Conservation (phyloP, 192 early-diverging fungal species). For the Coemansia sp. region DNA sequence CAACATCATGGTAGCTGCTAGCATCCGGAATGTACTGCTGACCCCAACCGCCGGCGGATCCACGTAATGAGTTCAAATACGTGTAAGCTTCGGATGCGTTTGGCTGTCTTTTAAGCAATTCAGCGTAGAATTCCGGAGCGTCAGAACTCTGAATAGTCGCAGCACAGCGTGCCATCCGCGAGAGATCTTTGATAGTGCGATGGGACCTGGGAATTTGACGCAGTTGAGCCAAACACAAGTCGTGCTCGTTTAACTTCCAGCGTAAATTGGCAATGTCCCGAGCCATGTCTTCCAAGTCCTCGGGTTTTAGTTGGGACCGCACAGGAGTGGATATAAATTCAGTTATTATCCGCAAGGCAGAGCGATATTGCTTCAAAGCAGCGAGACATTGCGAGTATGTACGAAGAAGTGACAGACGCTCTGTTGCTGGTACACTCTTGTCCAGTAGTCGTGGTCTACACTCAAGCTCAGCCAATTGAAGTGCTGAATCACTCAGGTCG, state of each 20-base stretch:
- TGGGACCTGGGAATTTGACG: slow-evolving; percentile 44
- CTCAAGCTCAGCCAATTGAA: slow-evolving; percentile 44
- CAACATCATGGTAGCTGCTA: slow-evolving; percentile 27
- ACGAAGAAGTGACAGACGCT: slow-evolving; percentile 26
- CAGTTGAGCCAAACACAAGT: slow-evolving; percentile 50
- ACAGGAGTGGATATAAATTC: slow-evolving; percentile 27
- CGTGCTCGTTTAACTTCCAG: slow-evolving; percentile 38
- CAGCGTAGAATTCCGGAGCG: slow-evolving; percentile 24
- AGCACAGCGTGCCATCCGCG: slow-evolving; percentile 44
- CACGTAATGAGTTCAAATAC: slow-evolving; percentile 7
- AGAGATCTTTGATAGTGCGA: slow-evolving; percentile 22
- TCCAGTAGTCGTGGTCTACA: slow-evolving; percentile 24
- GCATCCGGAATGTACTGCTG: slow-evolving; percentile 6
- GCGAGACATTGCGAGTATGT: slow-evolving; percentile 16
- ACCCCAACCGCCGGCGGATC: not conserved
- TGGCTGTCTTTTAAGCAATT: slow-evolving; percentile 30
- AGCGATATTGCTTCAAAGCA: slow-evolving; percentile 23
- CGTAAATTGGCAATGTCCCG: slow-evolving; percentile 40
- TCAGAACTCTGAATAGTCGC: slow-evolving; percentile 25
- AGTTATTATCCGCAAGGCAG: slow-evolving; percentile 24
- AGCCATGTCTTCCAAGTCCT: slow-evolving; percentile 32
- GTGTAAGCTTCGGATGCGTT: slow-evolving; percentile 34
- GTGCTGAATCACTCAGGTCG: slow-evolving; percentile 43
- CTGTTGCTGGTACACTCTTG: slow-evolving; percentile 2
- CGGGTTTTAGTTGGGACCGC: slow-evolving; percentile 19